A percentile compares a stretch with the other conserved stretches of the same genome.
Evolutionary conservation across 116 monocot genomes (phyloP).

Genomic region (Dioscorea cayenensis): DNA sequence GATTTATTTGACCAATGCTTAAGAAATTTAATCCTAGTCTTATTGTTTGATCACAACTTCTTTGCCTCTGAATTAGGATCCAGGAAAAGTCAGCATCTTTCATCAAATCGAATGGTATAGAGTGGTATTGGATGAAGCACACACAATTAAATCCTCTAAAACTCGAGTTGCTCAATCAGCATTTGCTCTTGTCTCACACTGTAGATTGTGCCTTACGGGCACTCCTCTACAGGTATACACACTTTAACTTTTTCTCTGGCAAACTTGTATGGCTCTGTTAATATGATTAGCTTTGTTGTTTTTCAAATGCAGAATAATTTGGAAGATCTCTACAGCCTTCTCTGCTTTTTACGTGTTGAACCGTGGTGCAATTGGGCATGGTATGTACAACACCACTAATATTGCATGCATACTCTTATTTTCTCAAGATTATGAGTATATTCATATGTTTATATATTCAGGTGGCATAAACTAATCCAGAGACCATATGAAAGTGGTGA

Average conservation of each 20-base stretch:
- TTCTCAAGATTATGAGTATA: neutral
- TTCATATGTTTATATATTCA: conserved; percentile 10
- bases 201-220: conserved; percentile 89
- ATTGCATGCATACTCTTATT: neutral
- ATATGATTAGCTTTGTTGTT: conserved; percentile 1
- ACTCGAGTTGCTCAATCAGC: conserved; percentile 63
- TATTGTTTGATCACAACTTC: neutral
- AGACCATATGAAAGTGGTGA: conserved; percentile 84
- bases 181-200: conserved; percentile 51
- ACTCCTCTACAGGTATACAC: conserved; percentile 74
- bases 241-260: neutral
- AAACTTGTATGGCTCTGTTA: neutral
- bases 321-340: conserved; percentile 95
- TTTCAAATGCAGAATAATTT: conserved; percentile 61
- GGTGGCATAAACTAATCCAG: conserved; percentile 91
- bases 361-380: conserved; percentile 89
- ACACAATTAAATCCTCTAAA: conserved; percentile 78
- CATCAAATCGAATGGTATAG: conserved; percentile 75
- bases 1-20: neutral
- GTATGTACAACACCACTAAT: conserved; percentile 22
- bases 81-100: conserved; percentile 48
- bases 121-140: conserved; percentile 88
- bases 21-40: neutral
- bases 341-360: conserved; percentile 82
- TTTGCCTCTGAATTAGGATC: conserved; percentile 18